Conservation (phyloP, 805 yeast genomes). For the Candida cerambycidarum region DNA sequence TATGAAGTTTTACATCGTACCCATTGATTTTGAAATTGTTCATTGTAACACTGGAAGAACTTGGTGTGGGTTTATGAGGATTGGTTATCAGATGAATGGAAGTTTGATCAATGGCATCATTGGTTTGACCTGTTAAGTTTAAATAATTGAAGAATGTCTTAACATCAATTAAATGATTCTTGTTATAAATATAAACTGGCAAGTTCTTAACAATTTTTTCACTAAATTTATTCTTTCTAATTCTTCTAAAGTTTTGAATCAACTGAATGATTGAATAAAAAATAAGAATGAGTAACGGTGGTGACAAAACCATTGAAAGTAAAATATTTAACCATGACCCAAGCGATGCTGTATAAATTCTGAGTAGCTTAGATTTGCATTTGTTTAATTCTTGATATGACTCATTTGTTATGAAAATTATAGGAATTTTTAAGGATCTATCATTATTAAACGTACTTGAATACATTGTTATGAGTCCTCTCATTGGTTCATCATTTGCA, state of each 20-base stretch:
- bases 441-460: slow-evolving; percentile 45
- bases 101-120: slow-evolving; percentile 6
- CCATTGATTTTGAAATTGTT: slow-evolving; percentile 43
- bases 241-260: slow-evolving; percentile 27
- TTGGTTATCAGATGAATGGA: neutral
- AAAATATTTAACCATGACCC: slow-evolving; percentile 40
- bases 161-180: slow-evolving; percentile 32
- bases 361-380: slow-evolving; percentile 13
- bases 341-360: slow-evolving; percentile 31
- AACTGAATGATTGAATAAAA: slow-evolving; percentile 33
- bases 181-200: slow-evolving; percentile 39
- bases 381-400: slow-evolving; percentile 30
- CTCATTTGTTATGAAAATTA: slow-evolving; percentile 50
- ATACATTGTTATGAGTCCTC: slow-evolving; percentile 56
- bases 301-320: slow-evolving; percentile 43
- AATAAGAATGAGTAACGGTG: slow-evolving; percentile 38
- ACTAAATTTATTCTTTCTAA: slow-evolving; percentile 28
- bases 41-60: slow-evolving; percentile 7
- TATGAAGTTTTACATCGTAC: slow-evolving; percentile 26
- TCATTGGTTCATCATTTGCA: slow-evolving; percentile 50
- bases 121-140: slow-evolving; percentile 29
- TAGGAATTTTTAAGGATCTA: slow-evolving; percentile 42
- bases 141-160: slow-evolving; percentile 29
- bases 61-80: slow-evolving; percentile 6
- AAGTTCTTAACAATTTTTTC: slow-evolving; percentile 32